Evolutionary conservation across 2,329 filamentous ascomycete species (phyloP), one percentile per base, ranked within the genome.

Genomic region (Ascochyta rabiei): DNA sequence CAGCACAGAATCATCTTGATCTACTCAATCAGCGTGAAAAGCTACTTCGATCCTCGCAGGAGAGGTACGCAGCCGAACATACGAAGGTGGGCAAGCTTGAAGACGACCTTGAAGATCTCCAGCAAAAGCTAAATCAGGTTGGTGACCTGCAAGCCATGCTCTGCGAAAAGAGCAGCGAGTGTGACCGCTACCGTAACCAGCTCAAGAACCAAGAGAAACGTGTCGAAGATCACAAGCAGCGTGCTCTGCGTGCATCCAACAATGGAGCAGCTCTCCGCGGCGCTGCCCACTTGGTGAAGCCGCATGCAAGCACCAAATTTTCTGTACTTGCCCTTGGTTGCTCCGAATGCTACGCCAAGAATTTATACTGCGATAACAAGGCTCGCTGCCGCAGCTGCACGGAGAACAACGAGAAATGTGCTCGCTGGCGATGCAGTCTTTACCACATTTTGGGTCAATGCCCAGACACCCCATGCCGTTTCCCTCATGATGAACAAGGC

Each of bases 381-480:
- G 48, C 55, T 6, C 53, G 23, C 16, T 74, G 71, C 55, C 58
- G 53, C 6, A 60, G 57, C 41, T 74, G 71, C 39, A 39, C n/a
- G 1, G 62, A 66, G 8, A 55, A 54, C 6, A 52, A 59, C 10
- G 37, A 56, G 8, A 48, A 34, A 6, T 74, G 71, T 39, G 48
- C 52, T 3, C 61, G 71, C 2, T 73, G 68, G 68, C 66, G 62
- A 26, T 74, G 71, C 48, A 64, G 62, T 4, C 24, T 68, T 13
- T 57, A 60, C 33, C 68, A 73, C 19, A 55, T 62, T 21, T 39
- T 67, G 1, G 65, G 61, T 19, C 30, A 65, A 0, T 74, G 71
- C 33, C 42, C 61, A 2, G 52, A 60, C 6, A 19, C 48, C 0
- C 66, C 61, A 1, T 74, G 71, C 51, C 48, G 48, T 2, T 41